Conservation (phyloP, 2,329 filamentous ascomycete genomes). For the Lizonia empirigonia region DNA sequence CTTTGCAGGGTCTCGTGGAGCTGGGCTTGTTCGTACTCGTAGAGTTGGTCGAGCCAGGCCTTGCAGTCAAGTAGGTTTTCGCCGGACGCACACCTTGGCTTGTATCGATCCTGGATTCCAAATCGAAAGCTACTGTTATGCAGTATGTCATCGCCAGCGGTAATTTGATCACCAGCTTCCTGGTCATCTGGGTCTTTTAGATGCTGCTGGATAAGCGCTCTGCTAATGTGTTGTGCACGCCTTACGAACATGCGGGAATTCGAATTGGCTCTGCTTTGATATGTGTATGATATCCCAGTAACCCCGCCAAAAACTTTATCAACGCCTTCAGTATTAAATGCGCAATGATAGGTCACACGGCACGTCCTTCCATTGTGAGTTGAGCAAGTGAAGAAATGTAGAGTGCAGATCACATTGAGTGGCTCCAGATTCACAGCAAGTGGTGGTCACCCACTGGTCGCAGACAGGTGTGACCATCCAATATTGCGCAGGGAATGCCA, state of each 20-base stretch:
- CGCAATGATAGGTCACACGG: neutral
- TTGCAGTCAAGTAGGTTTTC: neutral
- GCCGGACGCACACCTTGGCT: neutral
- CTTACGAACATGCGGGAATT: neutral
- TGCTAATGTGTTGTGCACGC: neutral
- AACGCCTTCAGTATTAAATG: neutral
- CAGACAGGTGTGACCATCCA: too few species aligned
- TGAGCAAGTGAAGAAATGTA: neutral
- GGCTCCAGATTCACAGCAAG: neutral
- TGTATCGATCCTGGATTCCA: neutral
- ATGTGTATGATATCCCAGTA: neutral
- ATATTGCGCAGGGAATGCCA: neutral
- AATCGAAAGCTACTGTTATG: slow-evolving; percentile 7
- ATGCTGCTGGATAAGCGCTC: neutral
- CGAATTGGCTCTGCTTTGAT: neutral
- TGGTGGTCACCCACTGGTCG: neutral
- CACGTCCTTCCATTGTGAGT: neutral
- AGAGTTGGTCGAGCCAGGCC: slow-evolving; percentile 16
- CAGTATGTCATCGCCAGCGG: slow-evolving; percentile 5
- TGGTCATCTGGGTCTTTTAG: neutral
- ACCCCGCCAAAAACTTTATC: neutral
- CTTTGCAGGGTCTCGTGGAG: slow-evolving; percentile 16
- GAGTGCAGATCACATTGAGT: neutral
- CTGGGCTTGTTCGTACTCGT: slow-evolving; percentile 10
- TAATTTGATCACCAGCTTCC: neutral